Base-by-base conservation (phyloP, 176 grass and related monocot genomes). In the Cenchrus purpureus region DNA sequence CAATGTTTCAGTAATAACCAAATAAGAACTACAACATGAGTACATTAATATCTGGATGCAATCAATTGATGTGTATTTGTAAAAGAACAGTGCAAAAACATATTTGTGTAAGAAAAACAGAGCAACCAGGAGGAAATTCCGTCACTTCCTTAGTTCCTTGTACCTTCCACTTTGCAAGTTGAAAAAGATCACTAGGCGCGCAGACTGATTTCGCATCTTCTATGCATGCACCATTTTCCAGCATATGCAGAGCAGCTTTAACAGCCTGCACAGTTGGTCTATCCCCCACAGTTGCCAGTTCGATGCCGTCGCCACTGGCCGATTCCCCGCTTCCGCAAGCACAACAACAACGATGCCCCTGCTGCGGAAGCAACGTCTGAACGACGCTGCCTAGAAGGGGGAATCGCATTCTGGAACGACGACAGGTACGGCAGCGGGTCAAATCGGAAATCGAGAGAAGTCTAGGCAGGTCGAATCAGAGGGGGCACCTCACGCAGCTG, bases 141-240 rank as follows among this genome's bases (percentile, higher is more conserved):
- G 37, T 13, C 13, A 63, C 79, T 81, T 10, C 4, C 25, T 25
- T 25, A 25, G 25, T 25, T 25, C 25, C 50, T 81, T 60, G 53
- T 90, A 95, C 93, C 87, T 85, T 92, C 93, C 93, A 95, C 53
- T 73, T 92, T 61, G 68, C 49, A 76, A 95, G 42, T n/a, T 84
- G 85, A 76, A 71, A 76, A 16, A 95, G 82, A 59, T 90, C 71
- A 73, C 82, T 79, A 65, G 90, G 93, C 70, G 78, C 65, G 75
- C 93, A 95, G 9, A 88, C 28, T 84, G 79, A 43, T 95, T 86
- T 90, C 10, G 80, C 87, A 7, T 78, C 79, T 87, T 88, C 87
- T 77, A 95, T 69, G 71, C 9, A 20, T 12, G 78, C 88, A 52
- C 85, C 87, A 81, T 86, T 81, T 82, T 92, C 90, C 77, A 92